Evolutionary conservation across 257 asterid species (phyloP).

Genomic region (Solanum ossicruentum): DNA sequence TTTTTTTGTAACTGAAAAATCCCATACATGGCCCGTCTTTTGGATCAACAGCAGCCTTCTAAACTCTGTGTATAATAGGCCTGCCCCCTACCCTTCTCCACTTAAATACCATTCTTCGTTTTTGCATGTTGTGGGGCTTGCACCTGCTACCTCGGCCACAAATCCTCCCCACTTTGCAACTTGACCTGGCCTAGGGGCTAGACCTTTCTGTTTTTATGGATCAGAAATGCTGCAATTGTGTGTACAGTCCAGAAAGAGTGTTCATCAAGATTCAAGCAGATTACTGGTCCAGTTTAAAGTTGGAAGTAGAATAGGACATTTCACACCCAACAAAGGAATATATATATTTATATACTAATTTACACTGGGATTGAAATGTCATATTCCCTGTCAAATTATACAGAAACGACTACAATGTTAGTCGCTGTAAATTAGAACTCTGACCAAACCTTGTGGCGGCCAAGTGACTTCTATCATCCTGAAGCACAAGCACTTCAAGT

Average conservation of each 20-base stretch:
- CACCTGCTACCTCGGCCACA: too few relatives aligned
- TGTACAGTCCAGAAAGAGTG: background rate
- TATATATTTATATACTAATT: background rate
- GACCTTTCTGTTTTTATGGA: background rate
- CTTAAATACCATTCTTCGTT: too few relatives aligned
- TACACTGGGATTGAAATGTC: background rate
- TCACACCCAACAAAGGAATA: background rate
- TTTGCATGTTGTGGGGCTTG: too few relatives aligned
- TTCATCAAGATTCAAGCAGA: background rate
- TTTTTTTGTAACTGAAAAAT: too few relatives aligned
- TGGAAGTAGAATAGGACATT: background rate
- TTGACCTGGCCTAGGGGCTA: too few relatives aligned
- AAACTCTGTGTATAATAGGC: too few relatives aligned
- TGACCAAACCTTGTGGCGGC: slow-evolving; percentile 15
- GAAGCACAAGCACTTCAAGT: slow-evolving; percentile 59
- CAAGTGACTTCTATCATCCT: slow-evolving; percentile 40
- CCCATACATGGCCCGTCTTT: too few relatives aligned
- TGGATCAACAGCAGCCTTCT: too few relatives aligned
- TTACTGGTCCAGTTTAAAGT: background rate
- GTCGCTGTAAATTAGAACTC: slow-evolving; percentile 27
- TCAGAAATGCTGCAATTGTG: background rate
- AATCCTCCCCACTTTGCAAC: too few relatives aligned
- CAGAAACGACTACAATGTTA: slow-evolving; percentile 27
- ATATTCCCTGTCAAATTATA: slow-evolving; percentile 1
- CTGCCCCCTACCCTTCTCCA: too few relatives aligned